phyloP scores from a whole-genome alignment of 768 basidiomycete species.

The Tricholoma terreum region DNA sequence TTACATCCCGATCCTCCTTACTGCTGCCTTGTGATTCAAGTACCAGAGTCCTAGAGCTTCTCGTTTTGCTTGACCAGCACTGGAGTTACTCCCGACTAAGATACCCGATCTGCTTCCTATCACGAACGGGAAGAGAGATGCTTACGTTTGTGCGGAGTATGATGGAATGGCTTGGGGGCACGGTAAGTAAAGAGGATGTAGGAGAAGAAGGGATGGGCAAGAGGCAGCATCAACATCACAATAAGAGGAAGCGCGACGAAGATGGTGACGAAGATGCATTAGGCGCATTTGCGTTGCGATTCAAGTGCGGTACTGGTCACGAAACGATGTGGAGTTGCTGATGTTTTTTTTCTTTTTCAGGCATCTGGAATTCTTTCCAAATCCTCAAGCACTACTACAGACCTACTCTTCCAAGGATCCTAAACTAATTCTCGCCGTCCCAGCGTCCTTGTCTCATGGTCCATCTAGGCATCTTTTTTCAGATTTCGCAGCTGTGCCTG shows the following conservation, averaged over 20 bases:
- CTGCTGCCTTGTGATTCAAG: slow-evolving; percentile 92
- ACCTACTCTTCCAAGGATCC: slow-evolving; percentile 85
- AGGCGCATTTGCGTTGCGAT: slow-evolving; percentile 83
- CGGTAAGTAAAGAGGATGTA: slow-evolving; percentile 88
- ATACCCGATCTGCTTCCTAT: slow-evolving; percentile 92
- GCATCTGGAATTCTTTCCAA: slow-evolving; percentile 89
- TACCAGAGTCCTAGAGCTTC: slow-evolving; percentile 91
- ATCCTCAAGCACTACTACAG: slow-evolving; percentile 74
- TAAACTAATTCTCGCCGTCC: slow-evolving; percentile 91
- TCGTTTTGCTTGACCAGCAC: slow-evolving; percentile 94
- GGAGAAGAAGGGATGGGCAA: slow-evolving; percentile 69
- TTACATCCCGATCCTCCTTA: slow-evolving; percentile 76
- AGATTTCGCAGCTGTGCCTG: slow-evolving; percentile 77
- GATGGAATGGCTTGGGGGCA: slow-evolving; percentile 99
- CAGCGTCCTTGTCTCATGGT: slow-evolving; percentile 89
- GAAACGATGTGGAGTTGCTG: neutral
- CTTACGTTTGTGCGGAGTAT: slow-evolving; percentile 90
- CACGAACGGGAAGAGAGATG: slow-evolving; percentile 90
- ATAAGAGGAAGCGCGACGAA: slow-evolving; percentile 58
- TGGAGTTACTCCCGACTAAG: slow-evolving; percentile 87
- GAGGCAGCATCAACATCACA: slow-evolving; percentile 36
- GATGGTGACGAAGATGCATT: slow-evolving; percentile 80
- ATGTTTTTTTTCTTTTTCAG: slow-evolving; percentile 36
- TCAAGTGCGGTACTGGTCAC: slow-evolving; percentile 58
- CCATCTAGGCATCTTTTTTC: slow-evolving; percentile 84